phyloP scores from a whole-genome alignment of 2,329 filamentous ascomycete species.

The Achaetomium macrosporum region DNA sequence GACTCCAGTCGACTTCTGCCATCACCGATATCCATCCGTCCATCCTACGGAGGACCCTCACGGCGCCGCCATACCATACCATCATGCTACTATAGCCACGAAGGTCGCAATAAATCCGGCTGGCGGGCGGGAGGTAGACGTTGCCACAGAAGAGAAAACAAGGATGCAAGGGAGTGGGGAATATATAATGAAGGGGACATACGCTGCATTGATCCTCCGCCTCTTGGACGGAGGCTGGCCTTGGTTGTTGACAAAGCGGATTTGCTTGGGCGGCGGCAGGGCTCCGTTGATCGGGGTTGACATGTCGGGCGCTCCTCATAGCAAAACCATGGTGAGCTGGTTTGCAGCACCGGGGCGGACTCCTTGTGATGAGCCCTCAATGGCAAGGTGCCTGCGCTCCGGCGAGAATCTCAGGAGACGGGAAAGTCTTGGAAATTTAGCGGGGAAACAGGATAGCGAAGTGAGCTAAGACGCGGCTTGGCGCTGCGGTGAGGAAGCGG shows the following conservation, averaged over 20 bases:
- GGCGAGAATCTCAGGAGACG: not conserved
- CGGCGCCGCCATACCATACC: not conserved
- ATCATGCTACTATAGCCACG: not conserved
- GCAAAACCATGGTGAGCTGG: constrained; percentile 32
- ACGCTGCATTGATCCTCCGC: constrained; percentile 73
- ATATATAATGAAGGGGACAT: constrained; percentile 34
- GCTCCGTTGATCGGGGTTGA: constrained; percentile 39
- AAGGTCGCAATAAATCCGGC: not conserved
- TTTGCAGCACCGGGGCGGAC: constrained; percentile 6
- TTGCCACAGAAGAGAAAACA: too few relatives aligned
- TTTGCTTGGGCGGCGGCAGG: constrained; percentile 49
- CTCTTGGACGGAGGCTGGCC: constrained; percentile 75
- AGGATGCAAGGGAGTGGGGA: not conserved
- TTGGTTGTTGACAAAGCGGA: constrained; percentile 77
- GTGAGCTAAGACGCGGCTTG: not conserved
- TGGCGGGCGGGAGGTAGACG: not conserved
- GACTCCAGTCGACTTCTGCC: not conserved
- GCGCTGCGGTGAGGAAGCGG: constrained; percentile 2
- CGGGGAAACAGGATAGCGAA: not conserved
- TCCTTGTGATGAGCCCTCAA: constrained; percentile 13
- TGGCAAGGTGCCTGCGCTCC: constrained; percentile 6
- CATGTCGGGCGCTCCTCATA: constrained; percentile 35
- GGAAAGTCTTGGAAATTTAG: not conserved
- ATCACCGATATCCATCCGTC: not conserved
- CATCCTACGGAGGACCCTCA: not conserved